Conservation (phyloP, 2,329 filamentous ascomycete genomes). For the Periglandula ipomoeae region DNA sequence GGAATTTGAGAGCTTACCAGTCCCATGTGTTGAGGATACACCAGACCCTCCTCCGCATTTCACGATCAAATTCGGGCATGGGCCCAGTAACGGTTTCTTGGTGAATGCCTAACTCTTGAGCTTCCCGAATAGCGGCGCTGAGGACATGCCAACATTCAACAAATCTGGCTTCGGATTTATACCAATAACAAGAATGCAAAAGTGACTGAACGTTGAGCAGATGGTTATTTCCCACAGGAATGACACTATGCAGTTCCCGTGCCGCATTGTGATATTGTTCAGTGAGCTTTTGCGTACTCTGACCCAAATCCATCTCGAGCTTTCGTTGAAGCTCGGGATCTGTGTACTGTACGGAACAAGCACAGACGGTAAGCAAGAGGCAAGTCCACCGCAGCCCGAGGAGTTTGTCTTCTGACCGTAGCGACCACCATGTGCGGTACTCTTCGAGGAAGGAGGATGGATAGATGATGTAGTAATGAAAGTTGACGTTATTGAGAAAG, state of each 20-base stretch:
- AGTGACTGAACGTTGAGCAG: slow-evolving; percentile 25
- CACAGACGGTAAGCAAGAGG: slow-evolving; percentile 28
- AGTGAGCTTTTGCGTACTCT: slow-evolving; percentile 18
- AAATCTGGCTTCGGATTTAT: slow-evolving; percentile 26
- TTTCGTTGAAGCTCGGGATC: slow-evolving; percentile 20
- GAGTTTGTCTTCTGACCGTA: slow-evolving; percentile 19
- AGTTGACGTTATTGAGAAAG: slow-evolving; percentile 28
- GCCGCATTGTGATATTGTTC: slow-evolving; percentile 25
- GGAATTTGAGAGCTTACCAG: slow-evolving; percentile 20
- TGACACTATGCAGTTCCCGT: slow-evolving; percentile 21
- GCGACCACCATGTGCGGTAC: slow-evolving; percentile 26
- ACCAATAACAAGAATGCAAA: slow-evolving; percentile 29
- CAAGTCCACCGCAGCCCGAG: slow-evolving; percentile 28
- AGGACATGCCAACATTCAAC: slow-evolving; percentile 29
- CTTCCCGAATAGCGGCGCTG: slow-evolving; percentile 25
- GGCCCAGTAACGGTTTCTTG: slow-evolving; percentile 19
- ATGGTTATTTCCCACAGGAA: slow-evolving; percentile 24
- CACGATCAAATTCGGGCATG: slow-evolving; percentile 24
- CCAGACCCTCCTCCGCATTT: slow-evolving; percentile 28
- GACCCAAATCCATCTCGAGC: slow-evolving; percentile 22
- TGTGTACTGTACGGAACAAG: slow-evolving; percentile 26
- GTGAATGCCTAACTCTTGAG: slow-evolving; percentile 27
- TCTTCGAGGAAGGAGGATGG: slow-evolving; percentile 25
- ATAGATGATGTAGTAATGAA: slow-evolving; percentile 30
- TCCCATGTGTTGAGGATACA: slow-evolving; percentile 29